Base-by-base conservation (phyloP, 2,329 filamentous ascomycete species). In the Aspergillus carbonarius region DNA sequence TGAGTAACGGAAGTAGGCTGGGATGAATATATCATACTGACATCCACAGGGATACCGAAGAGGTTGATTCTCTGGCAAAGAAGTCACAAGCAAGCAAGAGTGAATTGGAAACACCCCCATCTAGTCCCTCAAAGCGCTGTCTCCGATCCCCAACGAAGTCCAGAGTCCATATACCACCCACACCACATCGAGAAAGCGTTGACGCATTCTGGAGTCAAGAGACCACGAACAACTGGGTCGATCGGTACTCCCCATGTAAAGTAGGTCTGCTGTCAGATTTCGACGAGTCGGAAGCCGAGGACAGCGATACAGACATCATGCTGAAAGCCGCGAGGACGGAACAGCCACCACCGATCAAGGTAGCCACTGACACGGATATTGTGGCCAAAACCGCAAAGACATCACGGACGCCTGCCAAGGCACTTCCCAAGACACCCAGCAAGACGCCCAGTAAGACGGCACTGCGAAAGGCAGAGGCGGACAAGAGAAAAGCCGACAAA, bases 181-280 rank as follows among this genome's bases (percentile, higher is more conserved):
- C 81, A 5, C 82, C 81, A 1, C 74, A 81, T 55, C 74, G 79
- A 50, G 78, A 80, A 34, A 82, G 77, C 60, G 74, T 79, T 25
- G 83, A 85, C 63, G 79, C 76, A 1, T 85, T 85, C 66, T 85
- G 83, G 83, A 79, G 76, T 59, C 78, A 80, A 59, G 77, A 80
- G 27, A 68, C 76, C 20, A 78, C 82, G 57, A 83, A 83, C 63
- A 74, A 79, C 32, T 85, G 83, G 82, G 79, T 82, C 57, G 82
- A 85, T 46, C 74, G 79, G 37, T 78, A 82, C 66, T 84, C 82
- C 0, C 82, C 83, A 0, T 76, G 73, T 37, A 84, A 83, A 64
- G 54, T 66, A 23, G 65, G 64, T 25, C 58, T 70, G 8, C 65
- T 72, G n/a, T 60, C 58, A 54, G 65, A 74, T 62, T 66, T 78